These are phyloP conservation scores for Hanseniaspora singularis DNA, from an alignment of 805 yeast species.

Conservation along the genomic window DNA sequence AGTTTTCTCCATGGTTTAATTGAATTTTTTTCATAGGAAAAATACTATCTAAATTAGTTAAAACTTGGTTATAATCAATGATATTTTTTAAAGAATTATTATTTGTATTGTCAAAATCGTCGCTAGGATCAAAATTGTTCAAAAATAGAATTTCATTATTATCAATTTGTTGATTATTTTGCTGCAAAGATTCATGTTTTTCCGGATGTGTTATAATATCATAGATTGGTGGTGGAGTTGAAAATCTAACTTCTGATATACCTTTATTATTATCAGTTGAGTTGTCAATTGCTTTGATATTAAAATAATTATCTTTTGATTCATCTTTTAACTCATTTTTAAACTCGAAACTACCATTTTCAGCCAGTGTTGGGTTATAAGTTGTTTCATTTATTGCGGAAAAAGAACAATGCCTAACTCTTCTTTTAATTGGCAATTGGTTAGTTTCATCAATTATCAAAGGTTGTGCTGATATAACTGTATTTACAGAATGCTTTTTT, in stretches of 20 bases:
- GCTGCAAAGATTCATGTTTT: conserved; percentile 10
- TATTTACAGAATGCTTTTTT: too few species aligned
- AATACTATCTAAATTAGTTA: conserved; percentile 12
- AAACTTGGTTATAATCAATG: conserved; percentile 7
- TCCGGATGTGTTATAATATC: conserved; percentile 12
- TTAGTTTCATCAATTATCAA: too few species aligned
- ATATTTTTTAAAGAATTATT: background rate
- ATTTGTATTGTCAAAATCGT: conserved; percentile 64
- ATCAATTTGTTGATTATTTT: background rate
- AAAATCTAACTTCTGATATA: conserved; percentile 13
- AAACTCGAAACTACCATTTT: background rate
- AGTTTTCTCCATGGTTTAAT: background rate
- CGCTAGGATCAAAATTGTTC: conserved; percentile 67
- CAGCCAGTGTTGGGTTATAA: conserved; percentile 20
- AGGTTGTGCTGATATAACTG: too few species aligned
- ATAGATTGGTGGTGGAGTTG: conserved; percentile 14
- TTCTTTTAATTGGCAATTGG: conserved; percentile 18
- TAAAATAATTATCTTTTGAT: background rate
- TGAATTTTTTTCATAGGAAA: conserved; percentile 11
- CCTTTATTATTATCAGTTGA: background rate
- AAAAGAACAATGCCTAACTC: conserved; percentile 35
- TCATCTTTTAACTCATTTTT: background rate
- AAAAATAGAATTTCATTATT: conserved; percentile 43
- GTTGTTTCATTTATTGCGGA: conserved; percentile 34
- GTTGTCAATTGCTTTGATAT: background rate